Evolutionary conservation across 192 early-diverging fungal species (phyloP).

Genomic region (Mortierella alpina): DNA sequence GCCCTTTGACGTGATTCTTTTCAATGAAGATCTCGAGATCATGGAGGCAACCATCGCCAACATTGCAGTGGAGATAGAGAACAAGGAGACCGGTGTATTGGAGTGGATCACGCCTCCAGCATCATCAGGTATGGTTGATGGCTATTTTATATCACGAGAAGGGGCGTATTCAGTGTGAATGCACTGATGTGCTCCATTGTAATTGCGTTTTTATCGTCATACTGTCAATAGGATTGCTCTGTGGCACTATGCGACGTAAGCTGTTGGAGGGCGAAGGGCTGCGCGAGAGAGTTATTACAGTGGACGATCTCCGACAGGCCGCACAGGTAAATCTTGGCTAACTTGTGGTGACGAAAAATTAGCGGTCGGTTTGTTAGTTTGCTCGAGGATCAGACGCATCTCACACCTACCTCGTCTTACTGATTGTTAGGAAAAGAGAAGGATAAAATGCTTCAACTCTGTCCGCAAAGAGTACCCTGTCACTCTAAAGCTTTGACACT

Average conservation of each 20-base stretch:
- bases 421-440: conserved; percentile 51
- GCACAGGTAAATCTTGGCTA: conserved; percentile 48
- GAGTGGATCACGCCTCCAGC: conserved; percentile 62
- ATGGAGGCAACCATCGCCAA: conserved; percentile 69
- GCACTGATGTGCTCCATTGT: too few species aligned
- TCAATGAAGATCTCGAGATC: conserved; percentile 59
- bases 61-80: conserved; percentile 57
- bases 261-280: conserved; percentile 54
- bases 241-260: conserved; percentile 58
- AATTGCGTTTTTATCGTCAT: conserved; percentile 24
- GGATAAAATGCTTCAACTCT: conserved; percentile 68
- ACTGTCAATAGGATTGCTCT: conserved; percentile 53
- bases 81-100: conserved; percentile 14
- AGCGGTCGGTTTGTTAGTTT: neutral
- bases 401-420: neutral
- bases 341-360: neutral
- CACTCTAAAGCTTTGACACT: conserved; percentile 17
- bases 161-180: neutral
- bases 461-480: conserved; percentile 61
- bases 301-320: conserved; percentile 58
- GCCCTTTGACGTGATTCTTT: conserved; percentile 65
- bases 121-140: conserved; percentile 11
- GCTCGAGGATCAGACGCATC: neutral
- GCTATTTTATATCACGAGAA: neutral
- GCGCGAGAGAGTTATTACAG: conserved; percentile 50